A percentile compares a stretch with the other conserved stretches of the same genome.
phyloP scores from a whole-genome alignment of 768 basidiomycete genomes.

The Phylloporus sp. region DNA sequence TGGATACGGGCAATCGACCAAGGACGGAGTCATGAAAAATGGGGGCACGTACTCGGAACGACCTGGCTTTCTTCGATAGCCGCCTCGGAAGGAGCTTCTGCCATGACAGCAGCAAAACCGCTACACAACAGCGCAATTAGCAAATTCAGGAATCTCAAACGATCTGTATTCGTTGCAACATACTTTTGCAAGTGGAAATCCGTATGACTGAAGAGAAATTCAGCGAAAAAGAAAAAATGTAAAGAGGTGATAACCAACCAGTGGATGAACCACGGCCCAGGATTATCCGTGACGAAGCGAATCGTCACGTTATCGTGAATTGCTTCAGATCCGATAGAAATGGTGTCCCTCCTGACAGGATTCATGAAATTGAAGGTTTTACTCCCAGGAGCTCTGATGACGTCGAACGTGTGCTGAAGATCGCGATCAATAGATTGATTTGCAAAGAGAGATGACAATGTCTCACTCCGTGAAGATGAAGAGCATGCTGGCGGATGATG shows the following conservation, averaged over 20 bases:
- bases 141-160: neutral
- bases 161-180: slow-evolving; percentile 3
- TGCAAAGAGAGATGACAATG: neutral
- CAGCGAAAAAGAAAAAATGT: neutral
- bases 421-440: neutral
- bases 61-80: slow-evolving; percentile 9
- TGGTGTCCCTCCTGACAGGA: slow-evolving; percentile 50
- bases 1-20: neutral
- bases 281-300: slow-evolving; percentile 64
- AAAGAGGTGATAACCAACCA: slow-evolving; percentile 5
- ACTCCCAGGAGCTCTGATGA: slow-evolving; percentile 39
- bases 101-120: slow-evolving; percentile 20
- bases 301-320: slow-evolving; percentile 43
- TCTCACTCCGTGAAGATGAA: slow-evolving; percentile 23
- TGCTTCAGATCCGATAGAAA: slow-evolving; percentile 28
- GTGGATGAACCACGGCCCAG: slow-evolving; percentile 29
- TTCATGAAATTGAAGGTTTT: slow-evolving; percentile 39
- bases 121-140: slow-evolving; percentile 4
- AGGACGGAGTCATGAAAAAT: neutral
- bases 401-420: slow-evolving; percentile 37
- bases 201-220: slow-evolving; percentile 13
- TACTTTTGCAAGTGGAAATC: slow-evolving; percentile 21
- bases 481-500: slow-evolving; percentile 11
- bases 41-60: slow-evolving; percentile 13
- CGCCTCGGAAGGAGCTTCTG: slow-evolving; percentile 15